These are phyloP conservation scores for Brasenia schreberi DNA, from an alignment of 164 flowering plant species.

Conservation along the genomic window DNA sequence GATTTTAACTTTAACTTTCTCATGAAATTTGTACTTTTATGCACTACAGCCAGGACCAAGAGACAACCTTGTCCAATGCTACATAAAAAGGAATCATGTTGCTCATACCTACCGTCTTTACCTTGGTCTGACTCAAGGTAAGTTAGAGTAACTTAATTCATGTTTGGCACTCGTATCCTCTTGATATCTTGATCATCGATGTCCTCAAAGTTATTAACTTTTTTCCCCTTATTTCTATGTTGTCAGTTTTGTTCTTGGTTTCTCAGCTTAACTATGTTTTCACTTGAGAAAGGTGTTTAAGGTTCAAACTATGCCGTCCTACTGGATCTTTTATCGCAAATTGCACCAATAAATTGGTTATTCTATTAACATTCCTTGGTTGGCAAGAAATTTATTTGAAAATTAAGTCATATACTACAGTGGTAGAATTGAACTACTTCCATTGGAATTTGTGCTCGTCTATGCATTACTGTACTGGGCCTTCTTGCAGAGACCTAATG, in stretches of 20 bases:
- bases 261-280: background rate
- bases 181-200: background rate
- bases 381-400: too few species aligned
- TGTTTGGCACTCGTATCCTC: background rate
- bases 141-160: conserved; percentile 5
- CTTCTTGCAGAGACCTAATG: too few species aligned
- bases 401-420: too few species aligned
- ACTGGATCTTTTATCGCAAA: too few species aligned
- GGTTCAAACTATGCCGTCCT: background rate
- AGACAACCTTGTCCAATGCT: conserved; percentile 63
- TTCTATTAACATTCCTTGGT: too few species aligned
- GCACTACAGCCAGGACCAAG: conserved; percentile 78
- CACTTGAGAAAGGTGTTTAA: background rate
- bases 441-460: too few species aligned
- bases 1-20: background rate
- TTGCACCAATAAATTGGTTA: too few species aligned
- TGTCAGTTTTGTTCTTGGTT: background rate
- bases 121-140: conserved; percentile 61
- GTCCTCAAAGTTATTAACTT: background rate
- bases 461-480: too few species aligned
- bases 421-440: too few species aligned
- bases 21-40: background rate
- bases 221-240: background rate
- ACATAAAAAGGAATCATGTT: conserved; percentile 55
- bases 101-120: conserved; percentile 61